Evolutionary conservation across 768 basidiomycete species (phyloP), one percentile per base, ranked within the genome.

Genomic region (Hypholoma fasciculare): DNA sequence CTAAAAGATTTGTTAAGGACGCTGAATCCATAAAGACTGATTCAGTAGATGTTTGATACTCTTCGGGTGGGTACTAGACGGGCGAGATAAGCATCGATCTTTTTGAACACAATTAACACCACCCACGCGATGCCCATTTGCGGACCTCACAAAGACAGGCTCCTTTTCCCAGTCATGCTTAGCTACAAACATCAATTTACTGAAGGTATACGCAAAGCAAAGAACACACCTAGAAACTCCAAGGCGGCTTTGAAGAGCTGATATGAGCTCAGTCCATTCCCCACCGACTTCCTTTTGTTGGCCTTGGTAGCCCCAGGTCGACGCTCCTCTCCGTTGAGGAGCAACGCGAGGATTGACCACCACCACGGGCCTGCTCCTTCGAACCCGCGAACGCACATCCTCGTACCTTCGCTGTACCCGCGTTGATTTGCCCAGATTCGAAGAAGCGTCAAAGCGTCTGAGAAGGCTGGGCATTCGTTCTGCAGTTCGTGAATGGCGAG

Each of bases 371-470:
- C 90, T 20, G 79, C 76, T 7, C 80, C 80, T 65, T 86, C 89
- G 66, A 88, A 95, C 14, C 92, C 92, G 14, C 80, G 76, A 3
- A 91, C 76, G 63, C 84, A 88, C 60, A 83, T 66, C 42, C 77
- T 72, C 3, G 73, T 70, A 11, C 88, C 84, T 60, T 81, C 78
- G 2, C 84, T 80, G 62, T 88, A 94, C 0, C 94, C 94, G 42
- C 95, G 80, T 64, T 95, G 90, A 50, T 87, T 86, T 1, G 92
- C 92, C 97, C 97, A 99, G 14, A 96, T 82, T 9, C 93, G 83
- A 14, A 98, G 82, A 1, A 98, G 78, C 0, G 89, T 79, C 8
- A 94, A 69, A 0, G 92, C 92, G 51, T 95, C 88, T 1, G 72
- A 70, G 69, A 92, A 94, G 0, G 86, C 80, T 0, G 89, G 80